Percentiles rank a stretch among this genome's conserved stretches.
These are phyloP conservation scores for Prinsepia uniflora DNA, from an alignment of 306 rosid species.

Conservation along the genomic window DNA sequence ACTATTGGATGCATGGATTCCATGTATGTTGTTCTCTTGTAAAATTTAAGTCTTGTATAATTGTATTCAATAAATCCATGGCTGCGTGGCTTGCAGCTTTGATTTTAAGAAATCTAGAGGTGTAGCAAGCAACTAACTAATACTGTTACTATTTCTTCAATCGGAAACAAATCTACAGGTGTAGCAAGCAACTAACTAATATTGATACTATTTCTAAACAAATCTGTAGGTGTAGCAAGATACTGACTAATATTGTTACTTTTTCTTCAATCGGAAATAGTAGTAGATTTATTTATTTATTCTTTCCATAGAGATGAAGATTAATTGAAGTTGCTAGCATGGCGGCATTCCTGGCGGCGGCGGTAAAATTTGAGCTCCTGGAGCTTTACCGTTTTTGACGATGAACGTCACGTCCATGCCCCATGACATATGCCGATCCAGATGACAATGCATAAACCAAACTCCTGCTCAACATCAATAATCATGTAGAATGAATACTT, in stretches of 20 bases:
- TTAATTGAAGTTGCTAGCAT: constrained; percentile 7
- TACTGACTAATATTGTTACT: neutral
- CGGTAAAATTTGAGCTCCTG: constrained; percentile 5
- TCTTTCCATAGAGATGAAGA: no score
- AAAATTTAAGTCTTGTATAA: no score
- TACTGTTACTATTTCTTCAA: no score
- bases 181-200: no score
- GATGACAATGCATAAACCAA: constrained; percentile 36
- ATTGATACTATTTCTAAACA: no score
- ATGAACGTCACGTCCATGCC: constrained; percentile 29
- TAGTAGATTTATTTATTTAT: no score
- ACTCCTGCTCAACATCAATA: constrained; percentile 7
- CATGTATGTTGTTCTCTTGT: rapidly evolving
- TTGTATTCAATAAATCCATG: no score
- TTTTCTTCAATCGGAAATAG: no score
- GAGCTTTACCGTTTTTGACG: constrained; percentile 25
- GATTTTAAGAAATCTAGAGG: neutral
- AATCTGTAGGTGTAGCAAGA: neutral
- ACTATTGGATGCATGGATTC: no score
- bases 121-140: no score
- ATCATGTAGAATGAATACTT: neutral
- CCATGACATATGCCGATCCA: constrained; percentile 29
- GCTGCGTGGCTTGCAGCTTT: no score
- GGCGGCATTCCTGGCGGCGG: constrained; percentile 38
- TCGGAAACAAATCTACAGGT: no score